phyloP scores from a whole-genome alignment of 1,139 yeast genomes.

The Saccharomyces pastorianus region DNA sequence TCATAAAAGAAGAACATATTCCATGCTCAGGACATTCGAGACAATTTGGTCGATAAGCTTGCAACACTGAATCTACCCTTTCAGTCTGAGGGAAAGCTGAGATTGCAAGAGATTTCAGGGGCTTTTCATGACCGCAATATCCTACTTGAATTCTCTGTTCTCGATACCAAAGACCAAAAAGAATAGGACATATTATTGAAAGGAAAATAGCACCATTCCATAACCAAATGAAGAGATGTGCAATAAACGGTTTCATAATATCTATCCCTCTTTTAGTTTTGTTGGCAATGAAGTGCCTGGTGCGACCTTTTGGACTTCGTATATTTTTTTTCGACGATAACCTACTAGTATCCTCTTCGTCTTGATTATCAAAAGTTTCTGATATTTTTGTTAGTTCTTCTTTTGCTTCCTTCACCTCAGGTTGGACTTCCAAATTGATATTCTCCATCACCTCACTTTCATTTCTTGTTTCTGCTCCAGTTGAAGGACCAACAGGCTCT shows the following conservation, averaged over 20 bases:
- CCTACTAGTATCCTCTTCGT: not conserved
- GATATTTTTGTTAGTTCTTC: not conserved
- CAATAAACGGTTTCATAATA: not conserved
- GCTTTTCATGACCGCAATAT: constrained; percentile 47
- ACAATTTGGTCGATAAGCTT: constrained; percentile 47
- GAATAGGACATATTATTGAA: constrained; percentile 9
- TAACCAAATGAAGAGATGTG: not conserved
- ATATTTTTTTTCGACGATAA: not conserved
- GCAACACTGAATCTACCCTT: not conserved
- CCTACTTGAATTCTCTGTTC: constrained; percentile 52
- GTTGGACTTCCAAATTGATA: constrained; percentile 11
- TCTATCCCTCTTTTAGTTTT: not conserved
- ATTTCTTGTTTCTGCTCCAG: constrained; percentile 7
- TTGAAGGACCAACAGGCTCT: not conserved
- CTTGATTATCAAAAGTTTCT: not conserved
- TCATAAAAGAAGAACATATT: constrained; percentile 49
- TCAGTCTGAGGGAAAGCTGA: not conserved
- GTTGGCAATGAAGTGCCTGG: not conserved
- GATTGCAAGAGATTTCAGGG: constrained; percentile 5
- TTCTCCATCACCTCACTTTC: constrained; percentile 6
- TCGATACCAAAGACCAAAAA: constrained; percentile 47
- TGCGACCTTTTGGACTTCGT: not conserved
- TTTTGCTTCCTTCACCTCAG: constrained; percentile 4
- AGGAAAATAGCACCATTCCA: constrained; percentile 9
- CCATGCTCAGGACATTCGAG: constrained; percentile 72